Evolutionary conservation across 2,329 filamentous ascomycete species (phyloP), one percentile per base, ranked within the genome.

Genomic region (Colletotrichum cereale): DNA sequence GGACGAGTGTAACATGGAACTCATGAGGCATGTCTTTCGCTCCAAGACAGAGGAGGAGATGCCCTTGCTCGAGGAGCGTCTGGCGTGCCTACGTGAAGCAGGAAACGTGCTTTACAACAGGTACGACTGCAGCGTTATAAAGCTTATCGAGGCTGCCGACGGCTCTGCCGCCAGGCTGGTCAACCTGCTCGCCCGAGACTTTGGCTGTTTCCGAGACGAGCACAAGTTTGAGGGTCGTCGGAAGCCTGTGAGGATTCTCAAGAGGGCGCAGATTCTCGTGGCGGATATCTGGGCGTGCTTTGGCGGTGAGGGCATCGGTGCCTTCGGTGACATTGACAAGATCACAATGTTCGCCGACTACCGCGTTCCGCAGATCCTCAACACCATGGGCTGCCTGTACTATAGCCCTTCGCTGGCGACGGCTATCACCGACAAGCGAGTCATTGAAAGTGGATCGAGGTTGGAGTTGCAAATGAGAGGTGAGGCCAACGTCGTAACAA

Each of bases 291-390:
- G 97, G 97, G 97, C 96, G 6, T 97, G 95, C 74, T 98, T 98
- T 80, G 90, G 96, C 64, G 95, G 94, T 56, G 86, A 92, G 75
- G 86, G 88, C 34, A 95, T 91, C 77, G 97, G 96, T 40, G 85
- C 88, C 36, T 99, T 99, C 81, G 79, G 90, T 68, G 96, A 99
- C 79, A 97, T 99, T 76, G 92, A 96, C 82, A 94, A 95, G 80
- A 92, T 99, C 77, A 99, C 96, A 72, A 98, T 98, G 92, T 99
- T 99, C 84, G 95, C 96, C 78, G 96, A 99, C 84, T 99, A 99
- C 79, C 92, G 96, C 53, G 92, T 99, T 65, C 97, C 97, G 18
- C 96, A 99, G 83, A 96, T 98, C 76, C 88, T 99, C 42, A 90
- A 95, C 76, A 90, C 90, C 12, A 86, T 98, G 55, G 93, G 93